These are phyloP conservation scores for Botrytis galanthina DNA, from an alignment of 2,329 filamentous ascomycete genomes.

Conservation along the genomic window DNA sequence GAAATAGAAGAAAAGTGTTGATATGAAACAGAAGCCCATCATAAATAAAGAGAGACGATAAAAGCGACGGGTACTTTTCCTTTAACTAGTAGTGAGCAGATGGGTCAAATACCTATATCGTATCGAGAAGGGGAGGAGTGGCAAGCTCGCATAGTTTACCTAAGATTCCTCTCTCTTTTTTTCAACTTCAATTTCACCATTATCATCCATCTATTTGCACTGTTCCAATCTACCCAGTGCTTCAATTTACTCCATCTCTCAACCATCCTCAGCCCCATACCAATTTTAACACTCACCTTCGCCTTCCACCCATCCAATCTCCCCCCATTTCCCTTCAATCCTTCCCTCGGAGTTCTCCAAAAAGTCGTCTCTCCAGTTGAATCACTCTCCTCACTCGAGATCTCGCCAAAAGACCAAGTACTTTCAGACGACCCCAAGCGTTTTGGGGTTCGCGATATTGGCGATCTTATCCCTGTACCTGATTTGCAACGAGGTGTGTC, in stretches of 20 bases:
- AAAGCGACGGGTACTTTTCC: neutral
- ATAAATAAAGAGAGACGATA: neutral
- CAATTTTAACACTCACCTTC: neutral
- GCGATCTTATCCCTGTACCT: neutral
- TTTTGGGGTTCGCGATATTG: neutral
- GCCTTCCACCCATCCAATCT: neutral
- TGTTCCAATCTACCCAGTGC: neutral
- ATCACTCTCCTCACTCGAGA: neutral
- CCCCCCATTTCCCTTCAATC: neutral
- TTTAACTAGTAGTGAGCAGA: neutral
- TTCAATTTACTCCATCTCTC: neutral
- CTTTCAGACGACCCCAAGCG: neutral
- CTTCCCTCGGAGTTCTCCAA: neutral
- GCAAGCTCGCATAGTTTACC: neutral
- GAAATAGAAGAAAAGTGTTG: neutral
- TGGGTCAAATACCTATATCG: neutral
- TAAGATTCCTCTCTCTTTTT: neutral
- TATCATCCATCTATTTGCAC: neutral
- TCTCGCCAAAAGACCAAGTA: neutral
- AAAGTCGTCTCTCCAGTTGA: neutral
- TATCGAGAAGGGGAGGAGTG: neutral
- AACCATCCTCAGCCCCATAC: neutral
- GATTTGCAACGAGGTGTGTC: neutral
- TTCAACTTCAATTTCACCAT: neutral
- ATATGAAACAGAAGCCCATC: neutral